A percentile compares a stretch with the other conserved stretches of the same genome.
Conservation (phyloP, 306 rosid species). For the Vicia villosa region DNA sequence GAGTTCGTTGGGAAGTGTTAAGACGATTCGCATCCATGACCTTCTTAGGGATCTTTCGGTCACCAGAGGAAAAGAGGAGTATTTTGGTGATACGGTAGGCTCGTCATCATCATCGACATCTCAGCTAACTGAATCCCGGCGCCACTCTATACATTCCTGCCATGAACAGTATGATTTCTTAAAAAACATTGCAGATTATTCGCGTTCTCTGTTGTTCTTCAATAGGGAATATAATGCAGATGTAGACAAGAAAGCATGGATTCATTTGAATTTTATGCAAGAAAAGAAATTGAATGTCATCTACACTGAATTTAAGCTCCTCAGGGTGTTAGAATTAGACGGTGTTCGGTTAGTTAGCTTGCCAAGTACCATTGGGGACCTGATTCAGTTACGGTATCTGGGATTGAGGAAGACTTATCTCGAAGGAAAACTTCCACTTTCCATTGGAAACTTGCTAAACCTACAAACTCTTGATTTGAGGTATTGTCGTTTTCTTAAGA, state of each 20-base stretch:
- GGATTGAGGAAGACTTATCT: constrained; percentile 51
- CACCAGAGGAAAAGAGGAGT: constrained; percentile 43
- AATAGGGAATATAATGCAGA: constrained; percentile 51
- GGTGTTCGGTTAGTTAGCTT: constrained; percentile 49
- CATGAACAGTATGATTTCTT: constrained; percentile 48
- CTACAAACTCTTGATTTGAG: constrained; percentile 56
- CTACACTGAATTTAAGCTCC: constrained; percentile 47
- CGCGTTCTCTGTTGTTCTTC: constrained; percentile 50
- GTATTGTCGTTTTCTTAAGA: constrained; percentile 49
- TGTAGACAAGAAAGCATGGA: constrained; percentile 23
- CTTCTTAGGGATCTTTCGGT: constrained; percentile 50
- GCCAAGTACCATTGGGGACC: constrained; percentile 44
- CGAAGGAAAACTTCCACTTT: constrained; percentile 44
- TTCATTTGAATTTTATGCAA: constrained; percentile 36
- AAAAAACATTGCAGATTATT: constrained; percentile 40
- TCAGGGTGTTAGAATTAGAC: constrained; percentile 53
- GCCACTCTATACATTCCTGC: constrained; percentile 50
- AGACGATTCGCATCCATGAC: constrained; percentile 50
- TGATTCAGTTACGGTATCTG: constrained; percentile 51
- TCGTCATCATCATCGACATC: constrained; percentile 30
- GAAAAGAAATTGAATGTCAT: constrained; percentile 50
- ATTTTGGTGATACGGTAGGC: constrained; percentile 35
- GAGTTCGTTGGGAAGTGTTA: constrained; percentile 49
- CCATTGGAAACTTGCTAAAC: constrained; percentile 50
- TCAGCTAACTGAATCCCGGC: constrained; percentile 39